These are phyloP conservation scores for Diutina scorzettiae DNA, from an alignment of 1,139 yeast genomes.

Conservation along the genomic window DNA sequence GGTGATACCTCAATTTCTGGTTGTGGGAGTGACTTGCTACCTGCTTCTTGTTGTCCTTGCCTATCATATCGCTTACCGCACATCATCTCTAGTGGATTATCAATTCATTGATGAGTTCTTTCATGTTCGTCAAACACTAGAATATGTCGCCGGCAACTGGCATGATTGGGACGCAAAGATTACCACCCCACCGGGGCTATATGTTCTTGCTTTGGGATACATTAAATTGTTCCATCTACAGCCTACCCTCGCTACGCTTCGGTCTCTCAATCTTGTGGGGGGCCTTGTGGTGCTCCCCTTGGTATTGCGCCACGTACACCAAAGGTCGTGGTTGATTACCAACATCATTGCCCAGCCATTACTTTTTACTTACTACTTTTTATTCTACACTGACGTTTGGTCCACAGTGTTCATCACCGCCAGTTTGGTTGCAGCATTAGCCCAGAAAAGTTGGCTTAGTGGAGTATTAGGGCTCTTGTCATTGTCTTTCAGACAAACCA, in stretches of 20 bases:
- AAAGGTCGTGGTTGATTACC: slow-evolving; percentile 7
- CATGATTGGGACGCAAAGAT: slow-evolving; percentile 74
- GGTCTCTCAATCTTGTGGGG: slow-evolving; percentile 55
- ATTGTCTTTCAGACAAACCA: slow-evolving; percentile 76
- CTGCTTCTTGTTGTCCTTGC: neutral
- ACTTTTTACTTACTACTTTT: slow-evolving; percentile 54
- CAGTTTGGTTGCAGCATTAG: slow-evolving; percentile 26
- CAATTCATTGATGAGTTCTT: slow-evolving; percentile 70
- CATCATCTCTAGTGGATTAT: slow-evolving; percentile 15
- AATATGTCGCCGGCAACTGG: slow-evolving; percentile 52
- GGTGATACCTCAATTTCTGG: neutral
- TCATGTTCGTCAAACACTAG: slow-evolving; percentile 69
- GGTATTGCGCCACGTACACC: slow-evolving; percentile 12
- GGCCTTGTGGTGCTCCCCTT: slow-evolving; percentile 45
- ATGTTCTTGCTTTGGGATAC: slow-evolving; percentile 46
- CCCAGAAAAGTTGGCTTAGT: slow-evolving; percentile 20
- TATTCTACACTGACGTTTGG: slow-evolving; percentile 94
- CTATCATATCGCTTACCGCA: neutral
- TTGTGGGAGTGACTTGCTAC: neutral
- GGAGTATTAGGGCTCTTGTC: slow-evolving; percentile 37
- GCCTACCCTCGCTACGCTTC: slow-evolving; percentile 17
- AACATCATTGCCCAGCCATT: slow-evolving; percentile 44
- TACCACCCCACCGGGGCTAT: slow-evolving; percentile 95
- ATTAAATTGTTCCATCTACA: slow-evolving; percentile 15
- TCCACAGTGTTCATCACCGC: slow-evolving; percentile 54